Conservation (phyloP, 1,139 yeast species). For the Kazachstania sp. region DNA sequence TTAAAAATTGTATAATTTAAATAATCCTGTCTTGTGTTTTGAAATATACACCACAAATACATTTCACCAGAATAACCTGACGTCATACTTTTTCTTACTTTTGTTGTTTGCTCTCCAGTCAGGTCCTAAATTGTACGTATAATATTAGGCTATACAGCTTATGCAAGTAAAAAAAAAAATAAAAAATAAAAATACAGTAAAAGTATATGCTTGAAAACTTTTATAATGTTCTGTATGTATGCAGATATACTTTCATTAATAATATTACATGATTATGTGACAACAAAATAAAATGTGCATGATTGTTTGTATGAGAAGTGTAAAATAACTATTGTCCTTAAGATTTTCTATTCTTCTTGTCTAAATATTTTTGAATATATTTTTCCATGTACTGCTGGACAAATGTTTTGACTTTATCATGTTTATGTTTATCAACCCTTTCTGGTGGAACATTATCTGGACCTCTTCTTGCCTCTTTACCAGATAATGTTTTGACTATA, state of each 20-base stretch:
- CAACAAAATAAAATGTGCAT: neutral
- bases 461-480: conserved; percentile 51
- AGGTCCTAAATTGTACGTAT: neutral
- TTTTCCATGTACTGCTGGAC: conserved; percentile 66
- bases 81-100: no score
- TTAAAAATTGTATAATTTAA: conserved; percentile 7
- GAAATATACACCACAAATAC: no score
- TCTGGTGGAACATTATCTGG: conserved; percentile 40
- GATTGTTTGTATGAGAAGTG: neutral
- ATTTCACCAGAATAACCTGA: no score
- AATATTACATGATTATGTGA: neutral
- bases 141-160: no score
- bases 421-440: conserved; percentile 54
- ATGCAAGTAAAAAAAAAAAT: no score
- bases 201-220: neutral
- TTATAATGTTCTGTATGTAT: neutral
- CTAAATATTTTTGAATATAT: conserved; percentile 45
- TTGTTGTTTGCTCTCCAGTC: no score
- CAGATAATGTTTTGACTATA: conserved; percentile 51
- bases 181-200: neutral
- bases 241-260: neutral
- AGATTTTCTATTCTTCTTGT: conserved; percentile 13
- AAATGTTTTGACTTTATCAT: conserved; percentile 60
- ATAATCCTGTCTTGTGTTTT: no score
- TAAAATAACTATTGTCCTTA: neutral